A percentile compares a stretch with the other conserved stretches of the same genome.
Evolutionary conservation across 176 grass and related monocot species (phyloP).

Genomic region (Phoenix roebelenii): DNA sequence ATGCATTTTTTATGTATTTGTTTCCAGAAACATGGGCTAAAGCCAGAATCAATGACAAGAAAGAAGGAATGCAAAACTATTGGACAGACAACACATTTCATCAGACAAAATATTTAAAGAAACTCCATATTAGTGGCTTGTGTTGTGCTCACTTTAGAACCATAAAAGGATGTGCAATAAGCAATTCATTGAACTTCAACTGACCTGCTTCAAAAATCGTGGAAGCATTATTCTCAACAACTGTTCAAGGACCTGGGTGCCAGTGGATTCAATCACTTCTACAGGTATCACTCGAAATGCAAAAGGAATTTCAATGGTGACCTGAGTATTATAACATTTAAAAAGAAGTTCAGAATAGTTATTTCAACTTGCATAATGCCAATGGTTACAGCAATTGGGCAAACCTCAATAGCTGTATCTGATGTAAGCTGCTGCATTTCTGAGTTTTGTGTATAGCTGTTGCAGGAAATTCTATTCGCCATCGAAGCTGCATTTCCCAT

Average conservation of each 20-base stretch:
- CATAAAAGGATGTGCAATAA: too few species aligned
- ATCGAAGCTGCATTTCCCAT: conserved; percentile 98
- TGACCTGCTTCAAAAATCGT: conserved; percentile 80
- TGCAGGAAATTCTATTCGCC: conserved; percentile 92
- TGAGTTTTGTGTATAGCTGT: conserved; percentile 24
- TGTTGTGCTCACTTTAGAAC: too few species aligned
- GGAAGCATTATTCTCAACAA: conserved; percentile 74
- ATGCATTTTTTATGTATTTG: too few species aligned
- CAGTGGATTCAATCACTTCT: conserved; percentile 79
- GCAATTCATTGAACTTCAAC: neutral
- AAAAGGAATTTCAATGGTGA: conserved; percentile 84
- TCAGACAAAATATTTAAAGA: too few species aligned
- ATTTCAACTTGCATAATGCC: neutral
- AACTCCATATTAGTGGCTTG: too few species aligned
- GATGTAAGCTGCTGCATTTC: conserved; percentile 55
- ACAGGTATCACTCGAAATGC: conserved; percentile 71
- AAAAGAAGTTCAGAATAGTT: neutral
- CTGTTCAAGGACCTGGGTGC: conserved; percentile 77
- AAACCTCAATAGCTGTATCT: conserved; percentile 83
- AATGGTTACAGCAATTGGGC: conserved; percentile 1
- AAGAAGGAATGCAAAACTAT: too few species aligned
- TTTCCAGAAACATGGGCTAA: too few species aligned
- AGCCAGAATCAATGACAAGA: too few species aligned
- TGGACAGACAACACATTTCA: too few species aligned
- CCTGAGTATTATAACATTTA: conserved; percentile 40